Evolutionary conservation across 1,139 yeast genomes (phyloP), one percentile per base, ranked within the genome.

Genomic region (Yamadazyma triangularis): DNA sequence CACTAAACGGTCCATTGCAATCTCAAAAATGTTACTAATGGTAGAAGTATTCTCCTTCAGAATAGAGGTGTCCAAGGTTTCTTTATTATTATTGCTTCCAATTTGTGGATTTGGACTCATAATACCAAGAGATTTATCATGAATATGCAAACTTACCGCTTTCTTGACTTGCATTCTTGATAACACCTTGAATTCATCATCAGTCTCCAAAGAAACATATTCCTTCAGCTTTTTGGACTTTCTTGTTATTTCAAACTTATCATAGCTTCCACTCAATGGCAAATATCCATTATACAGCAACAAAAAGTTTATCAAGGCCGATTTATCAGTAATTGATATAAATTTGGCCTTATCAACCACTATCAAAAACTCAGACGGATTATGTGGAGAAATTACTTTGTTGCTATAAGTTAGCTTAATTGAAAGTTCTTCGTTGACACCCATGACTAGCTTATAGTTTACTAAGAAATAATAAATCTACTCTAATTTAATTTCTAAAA

Each of bases 161-260:
- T 55, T 62, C 45, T 68, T 68, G n/a, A 67, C 73, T 36, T 59
- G 55, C 41, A 68, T 56, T 38, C 80, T 60, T 21, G 51, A 47
- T 36, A 76, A 53, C 11, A 70, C 56, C 40, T 56, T 64, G 47
- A 69, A 75, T 40, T 74, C 79, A 9, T 57, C 56, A 2, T 36
- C 44, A 4, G 58, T 32, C 24, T 60, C 63, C 45, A 76, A 57
- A 8, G 55, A 41, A 4, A 73, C 68, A 41, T 56, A 74, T 13
- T 53, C 48, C 38, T 61, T 62, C 30, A 56, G 55, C 41, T 66
- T 67, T 51, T 70, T 71, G 7, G 73, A 66, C 40, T 63, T 68
- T 39, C 78, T 53, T 25, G 47, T 31, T 22, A 50, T 40, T 8
- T 38, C 31, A 15, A 34, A 31, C 8, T 35, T 35, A 11, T 27